phyloP scores from a whole-genome alignment of 139 green algal species.

The Auxenochlorella protothecoides region DNA sequence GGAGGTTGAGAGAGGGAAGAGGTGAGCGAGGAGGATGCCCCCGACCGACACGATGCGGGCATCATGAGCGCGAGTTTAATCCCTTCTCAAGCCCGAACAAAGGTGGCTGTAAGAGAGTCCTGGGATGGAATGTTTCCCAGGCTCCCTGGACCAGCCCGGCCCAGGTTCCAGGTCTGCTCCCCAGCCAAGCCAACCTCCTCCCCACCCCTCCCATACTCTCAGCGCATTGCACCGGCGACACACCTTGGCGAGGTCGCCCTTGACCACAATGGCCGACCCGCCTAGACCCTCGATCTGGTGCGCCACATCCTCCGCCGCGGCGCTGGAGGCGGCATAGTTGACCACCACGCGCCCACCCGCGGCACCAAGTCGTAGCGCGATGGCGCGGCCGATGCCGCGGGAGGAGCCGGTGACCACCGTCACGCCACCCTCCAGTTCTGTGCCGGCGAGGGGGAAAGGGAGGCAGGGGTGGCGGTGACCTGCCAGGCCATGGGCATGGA shows the following conservation, averaged over 20 bases:
- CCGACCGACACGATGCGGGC: no score
- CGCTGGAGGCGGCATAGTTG: conserved; percentile 65
- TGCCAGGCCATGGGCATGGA: background rate
- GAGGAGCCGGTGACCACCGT: conserved; percentile 86
- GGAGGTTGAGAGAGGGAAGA: background rate
- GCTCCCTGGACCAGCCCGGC: no score
- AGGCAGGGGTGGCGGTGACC: background rate
- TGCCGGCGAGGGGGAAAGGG: no score
- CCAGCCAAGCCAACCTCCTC: background rate
- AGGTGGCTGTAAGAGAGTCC: background rate
- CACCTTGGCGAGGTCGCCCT: conserved; percentile 56
- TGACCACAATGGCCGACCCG: conserved; percentile 69
- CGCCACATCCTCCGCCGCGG: conserved; percentile 75
- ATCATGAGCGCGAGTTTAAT: no score
- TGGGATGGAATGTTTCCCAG: background rate
- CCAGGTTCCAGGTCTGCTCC: background rate
- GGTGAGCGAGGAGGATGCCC: no score
- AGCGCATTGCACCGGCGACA: background rate
- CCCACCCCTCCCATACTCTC: background rate
- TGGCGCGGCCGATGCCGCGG: conserved; percentile 85
- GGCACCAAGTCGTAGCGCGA: conserved; percentile 71
- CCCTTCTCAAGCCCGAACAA: background rate
- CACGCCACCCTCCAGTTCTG: conserved; percentile 32
- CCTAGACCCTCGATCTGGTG: conserved; percentile 21
- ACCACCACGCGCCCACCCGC: conserved; percentile 64